Evolutionary conservation across 2,329 filamentous ascomycete species (phyloP), one percentile per base, ranked within the genome.

Genomic region (Colletotrichum somersetense): DNA sequence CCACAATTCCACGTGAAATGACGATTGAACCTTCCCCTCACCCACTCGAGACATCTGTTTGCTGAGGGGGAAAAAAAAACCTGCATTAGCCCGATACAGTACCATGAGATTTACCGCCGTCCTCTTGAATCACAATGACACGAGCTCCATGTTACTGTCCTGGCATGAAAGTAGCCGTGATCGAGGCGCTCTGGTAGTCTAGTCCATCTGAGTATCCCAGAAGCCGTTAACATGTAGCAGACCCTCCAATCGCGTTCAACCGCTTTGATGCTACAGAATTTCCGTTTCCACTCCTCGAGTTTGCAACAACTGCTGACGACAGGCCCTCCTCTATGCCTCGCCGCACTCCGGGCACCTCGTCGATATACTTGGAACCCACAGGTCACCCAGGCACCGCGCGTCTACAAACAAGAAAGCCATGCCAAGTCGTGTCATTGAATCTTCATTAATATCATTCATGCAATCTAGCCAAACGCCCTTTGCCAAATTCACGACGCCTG

Each of bases 381-480:
- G 3, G 23, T 18, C 20, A 23, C 3, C 35, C 35, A 57, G 14
- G 35, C 35, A 11, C 23, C 40, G 16, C 3, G 12, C 16, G n/a
- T 1, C n/a, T 8, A 3, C 6, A 3, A 26, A 26, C 3, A 12
- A 26, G n/a, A 10, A 2, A 26, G 0, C 2, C n/a, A 26, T 6
- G n/a, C 12, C 35, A 42, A 23, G 55, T 18, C 55, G 26, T 58
- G n/a, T 23, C n/a, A 5, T 40, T 58, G 55, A 42, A 26, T 58
- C 55, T 23, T 57, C 6, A n/a, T 40, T 23, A 10, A 48, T 23
- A 42, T 42, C 55, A 42, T 40, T 58, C n/a, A 58, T 12, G 35
- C n/a, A 8, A 26, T 18, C n/a, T 26, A 58, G 35, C 35, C 35
- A 58, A 42, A 42, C 55, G 55, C 55, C 55, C 6, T 58, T 40